Base-by-base conservation (phyloP, 805 yeast species). In the Lipomyces japonicus region DNA sequence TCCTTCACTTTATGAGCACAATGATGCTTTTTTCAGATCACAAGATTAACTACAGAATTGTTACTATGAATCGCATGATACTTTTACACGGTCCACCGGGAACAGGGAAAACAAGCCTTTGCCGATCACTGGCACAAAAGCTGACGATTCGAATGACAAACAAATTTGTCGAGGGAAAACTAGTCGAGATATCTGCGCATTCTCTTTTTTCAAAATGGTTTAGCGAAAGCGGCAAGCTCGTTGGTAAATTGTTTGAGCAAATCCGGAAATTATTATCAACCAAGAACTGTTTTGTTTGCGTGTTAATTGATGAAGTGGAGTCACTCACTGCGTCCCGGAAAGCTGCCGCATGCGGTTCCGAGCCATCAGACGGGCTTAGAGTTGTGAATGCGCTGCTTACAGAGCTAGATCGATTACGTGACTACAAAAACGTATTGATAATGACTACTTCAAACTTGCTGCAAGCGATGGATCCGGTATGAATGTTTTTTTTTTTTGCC, bases 61-160 rank as follows among this genome's bases (percentile, higher is more conserved):
- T 57, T 21, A 47, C 58, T 2, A 41, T 42, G 14, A 61, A 53
- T 40, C 52, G 57, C n/a, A 47, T 67, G 3, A 48, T 66, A 10
- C 44, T 68, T 3, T 55, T 73, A 1, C 71, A 73, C 58, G 78
- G 78, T 0, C 73, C 76, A 2, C 76, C 78, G 3, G 78, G 78
- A 0, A 71, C 75, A 2, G 78, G 78, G 3, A 74, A 74, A 59
- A 71, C 77, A 1, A 70, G 75, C 1, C 44, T 73, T 3, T 70
- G 75, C 39, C 71, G 63, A 39, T 68, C 76, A 0, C 39, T 73
- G 5, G 66, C 73, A 26, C 76, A 73, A 31, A 73, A 72, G 57
- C 46, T 72, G 22, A 61, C 75, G 21, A 67, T 71, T 9, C 52
- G 69, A 21, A 45, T 35, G 32, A 44, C 26, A 3, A 48, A 46